Percentiles rank a stretch among this genome's conserved stretches.
phyloP scores from a whole-genome alignment of 2,329 filamentous ascomycete genomes.

The Colletotrichum sublineola region DNA sequence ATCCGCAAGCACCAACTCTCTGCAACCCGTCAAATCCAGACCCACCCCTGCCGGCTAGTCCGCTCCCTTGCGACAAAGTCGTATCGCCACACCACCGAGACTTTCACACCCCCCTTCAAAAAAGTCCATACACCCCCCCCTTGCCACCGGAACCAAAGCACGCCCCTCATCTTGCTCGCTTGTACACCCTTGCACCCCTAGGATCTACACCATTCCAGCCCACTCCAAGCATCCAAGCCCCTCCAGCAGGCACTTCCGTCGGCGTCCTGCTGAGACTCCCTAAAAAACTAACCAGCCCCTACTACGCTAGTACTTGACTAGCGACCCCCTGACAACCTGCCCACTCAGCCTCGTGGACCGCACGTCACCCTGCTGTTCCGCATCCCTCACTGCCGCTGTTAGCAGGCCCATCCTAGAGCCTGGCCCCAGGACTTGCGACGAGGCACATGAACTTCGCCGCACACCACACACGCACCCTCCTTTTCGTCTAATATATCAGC shows the following conservation, averaged over 20 bases:
- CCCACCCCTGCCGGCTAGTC: conserved; percentile 37
- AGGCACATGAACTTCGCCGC: conserved; percentile 49
- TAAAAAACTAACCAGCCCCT: conserved; percentile 36
- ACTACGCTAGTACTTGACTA: conserved; percentile 35
- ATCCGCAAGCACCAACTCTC: conserved; percentile 33
- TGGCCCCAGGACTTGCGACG: conserved; percentile 2
- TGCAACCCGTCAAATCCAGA: conserved; percentile 40
- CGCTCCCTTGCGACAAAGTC: conserved; percentile 27
- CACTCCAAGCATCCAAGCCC: conserved; percentile 42
- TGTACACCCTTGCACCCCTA: conserved; percentile 40
- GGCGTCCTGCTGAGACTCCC: conserved; percentile 41
- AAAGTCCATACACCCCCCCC: conserved; percentile 27
- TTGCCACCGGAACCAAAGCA: conserved; percentile 20
- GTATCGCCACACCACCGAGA: conserved; percentile 13
- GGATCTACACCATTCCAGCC: conserved; percentile 42
- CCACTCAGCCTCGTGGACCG: conserved; percentile 59
- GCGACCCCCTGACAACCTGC: conserved; percentile 36
- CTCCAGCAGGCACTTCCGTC: conserved; percentile 40
- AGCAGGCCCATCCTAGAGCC: conserved; percentile 2
- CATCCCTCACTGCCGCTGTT: conserved; percentile 41
- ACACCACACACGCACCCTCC: conserved; percentile 45
- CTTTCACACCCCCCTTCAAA: conserved; percentile 1
- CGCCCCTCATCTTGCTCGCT: conserved; percentile 21
- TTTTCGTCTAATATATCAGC: conserved; percentile 43
- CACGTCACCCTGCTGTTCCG: conserved; percentile 54